Evolutionary conservation across 495 filamentous ascomycete species (phyloP), one percentile per base, ranked within the genome.

Genomic region (Aspergillus funiculosus): DNA sequence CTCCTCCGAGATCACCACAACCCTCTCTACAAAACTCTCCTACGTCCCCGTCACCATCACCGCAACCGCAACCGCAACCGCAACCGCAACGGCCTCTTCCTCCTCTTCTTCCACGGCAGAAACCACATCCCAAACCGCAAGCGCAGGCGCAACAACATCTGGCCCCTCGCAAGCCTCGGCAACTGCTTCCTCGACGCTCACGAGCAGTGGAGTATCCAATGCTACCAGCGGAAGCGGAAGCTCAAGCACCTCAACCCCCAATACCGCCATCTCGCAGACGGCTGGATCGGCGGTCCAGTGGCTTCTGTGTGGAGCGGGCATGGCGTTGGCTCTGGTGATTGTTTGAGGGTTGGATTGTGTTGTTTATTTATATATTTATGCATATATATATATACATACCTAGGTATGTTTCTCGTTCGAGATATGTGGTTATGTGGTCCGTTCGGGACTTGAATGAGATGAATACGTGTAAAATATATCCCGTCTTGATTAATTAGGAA

Each of bases 11-110:
- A 49, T 60, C 32, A 39, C 34, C 28, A 31, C 39, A 19, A 49
- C 43, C 32, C 30, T 15, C 24, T 32, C 51, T 14, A 58, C 32
- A 19, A 40, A 57, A 11, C 26, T 66, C 14, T 54, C 61, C 46
- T 60, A 46, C 43, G 51, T 64, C 41, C 29, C 61, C 28, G 53
- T 66, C 34, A 66, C 64, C 14, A 45, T 66, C 21, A 62, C 60
- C 29, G 46, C 39, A 24, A 51, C 51, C 14, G 17, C 21, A 6
- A 34, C 39, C 11, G 18, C 34, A 5, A 20, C 36, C 9, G 20
- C 41, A 3, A 35, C 50, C 7, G 38, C 48, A 18, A 46, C 51
- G 1, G 15, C 56, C 30, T 50, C 42, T 35, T 15, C 43, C 29
- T 6, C 20, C 21, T 18, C 20, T 17, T 13, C 25, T 5, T 9